Percentiles rank a stretch among this genome's conserved stretches.
Conservation (phyloP, 495 filamentous ascomycete genomes). For the Xylaria venustula region DNA sequence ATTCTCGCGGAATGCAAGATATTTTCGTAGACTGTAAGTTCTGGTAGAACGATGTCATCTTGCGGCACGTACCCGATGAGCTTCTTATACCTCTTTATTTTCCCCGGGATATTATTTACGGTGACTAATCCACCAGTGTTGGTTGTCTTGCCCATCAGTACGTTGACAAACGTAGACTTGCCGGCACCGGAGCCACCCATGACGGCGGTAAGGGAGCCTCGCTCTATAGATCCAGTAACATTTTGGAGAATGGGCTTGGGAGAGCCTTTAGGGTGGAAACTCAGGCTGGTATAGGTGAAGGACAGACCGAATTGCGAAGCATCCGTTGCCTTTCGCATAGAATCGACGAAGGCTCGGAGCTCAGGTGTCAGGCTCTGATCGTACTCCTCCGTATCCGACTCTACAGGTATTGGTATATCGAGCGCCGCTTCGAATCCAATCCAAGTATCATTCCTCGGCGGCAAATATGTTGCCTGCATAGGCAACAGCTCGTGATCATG, state of each 20-base stretch:
- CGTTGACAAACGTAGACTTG: constrained; percentile 53
- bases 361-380: constrained; percentile 34
- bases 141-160: constrained; percentile 49
- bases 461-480: constrained; percentile 30
- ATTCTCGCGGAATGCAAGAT: constrained; percentile 54
- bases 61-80: constrained; percentile 58
- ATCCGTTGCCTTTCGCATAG: constrained; percentile 48
- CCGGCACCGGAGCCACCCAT: constrained; percentile 53
- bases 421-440: constrained; percentile 39
- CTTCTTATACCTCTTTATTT: constrained; percentile 49
- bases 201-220: constrained; percentile 48
- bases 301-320: constrained; percentile 49
- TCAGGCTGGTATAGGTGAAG: constrained; percentile 48
- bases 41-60: constrained; percentile 48
- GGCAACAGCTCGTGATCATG: constrained; percentile 29
- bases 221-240: constrained; percentile 50
- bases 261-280: constrained; percentile 42
- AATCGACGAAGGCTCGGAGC: constrained; percentile 48
- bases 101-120: constrained; percentile 48
- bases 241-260: constrained; percentile 46
- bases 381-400: constrained; percentile 20
- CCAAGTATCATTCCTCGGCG: constrained; percentile 21
- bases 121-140: constrained; percentile 43
- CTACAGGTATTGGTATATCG: constrained; percentile 24
- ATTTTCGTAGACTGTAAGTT: constrained; percentile 54